Evolutionary conservation across 345 rosid species (phyloP), one percentile per base, ranked within the genome.

Genomic region (Fremontodendron californicum): DNA sequence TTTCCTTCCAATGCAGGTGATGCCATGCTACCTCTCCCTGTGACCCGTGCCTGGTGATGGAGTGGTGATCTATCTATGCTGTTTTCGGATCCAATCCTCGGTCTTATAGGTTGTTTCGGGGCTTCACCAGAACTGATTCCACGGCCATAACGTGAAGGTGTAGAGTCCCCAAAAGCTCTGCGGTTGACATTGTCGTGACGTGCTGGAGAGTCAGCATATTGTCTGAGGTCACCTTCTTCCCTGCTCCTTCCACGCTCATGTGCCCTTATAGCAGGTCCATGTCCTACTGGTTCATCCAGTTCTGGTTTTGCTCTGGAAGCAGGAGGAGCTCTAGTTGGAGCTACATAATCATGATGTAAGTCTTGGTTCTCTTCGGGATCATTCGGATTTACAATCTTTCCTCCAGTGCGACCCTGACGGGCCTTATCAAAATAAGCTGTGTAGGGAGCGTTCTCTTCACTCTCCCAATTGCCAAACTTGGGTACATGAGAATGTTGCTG

Each of bases 351-450:
- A 43, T 72, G 66, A 75, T 77, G 81, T 1, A 82, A 62, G 75
- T 88, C 94, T 0, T 90, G 88, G 83, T 85, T 76, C 62, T 91
- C 91, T 63, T 87, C 81, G 1, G 93, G 98, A 68, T 94, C 97
- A 43, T 93, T 94, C 1, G 98, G 97, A 80, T 91, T 94, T 12
- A 62, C 67, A 57, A 83, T 80, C 83, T 77, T 88, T 40, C 89
- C 86, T 0, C 90, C 97, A 19, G 76, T 77, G 73, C 97, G 87
- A 39, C 85, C 93, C 82, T 89, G 84, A 62, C 97, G 86, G 5
- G 98, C 98, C 83, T 91, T 90, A 16, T 93, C 97, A 73, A 94
- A 93, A 75, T 86, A 94, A 73, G 89, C 89, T 3, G 98, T 94
- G 85, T 94, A 94, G 43, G 98, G 98, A 82, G 91, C 91, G 79